Evolutionary conservation across 768 basidiomycete species (phyloP).

Genomic region (Lentinula raphanica): DNA sequence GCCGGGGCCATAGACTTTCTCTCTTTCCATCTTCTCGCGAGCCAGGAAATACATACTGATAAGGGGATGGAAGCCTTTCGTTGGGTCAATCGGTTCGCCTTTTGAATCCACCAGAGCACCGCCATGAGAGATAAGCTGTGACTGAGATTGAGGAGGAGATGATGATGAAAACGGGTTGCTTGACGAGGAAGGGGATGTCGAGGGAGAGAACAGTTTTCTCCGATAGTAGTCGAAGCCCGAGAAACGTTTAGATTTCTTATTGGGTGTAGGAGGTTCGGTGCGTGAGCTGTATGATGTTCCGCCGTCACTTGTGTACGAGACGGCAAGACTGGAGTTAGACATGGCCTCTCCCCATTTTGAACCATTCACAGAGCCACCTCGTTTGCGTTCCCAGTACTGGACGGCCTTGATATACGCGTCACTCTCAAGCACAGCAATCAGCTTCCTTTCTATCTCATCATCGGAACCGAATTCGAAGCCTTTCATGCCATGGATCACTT

Average conservation of each 20-base stretch:
- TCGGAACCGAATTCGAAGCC: conserved; percentile 95
- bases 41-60: conserved; percentile 96
- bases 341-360: conserved; percentile 51
- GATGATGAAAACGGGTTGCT: conserved; percentile 36
- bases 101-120: conserved; percentile 37
- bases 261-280: conserved; percentile 31
- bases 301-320: conserved; percentile 49
- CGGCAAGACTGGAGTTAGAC: conserved; percentile 65
- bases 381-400: conserved; percentile 63
- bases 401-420: conserved; percentile 74
- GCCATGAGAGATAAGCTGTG: conserved; percentile 41
- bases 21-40: conserved; percentile 91
- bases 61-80: conserved; percentile 88
- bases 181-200: conserved; percentile 38
- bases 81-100: conserved; percentile 70
- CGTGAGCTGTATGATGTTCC: conserved; percentile 21
- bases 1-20: conserved; percentile 88
- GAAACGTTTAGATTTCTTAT: conserved; percentile 77
- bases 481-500: conserved; percentile 85
- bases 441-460: conserved; percentile 75
- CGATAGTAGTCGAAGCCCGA: conserved; percentile 94
- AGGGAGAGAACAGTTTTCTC: conserved; percentile 73
- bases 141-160: conserved; percentile 58
- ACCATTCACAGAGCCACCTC: conserved; percentile 30
- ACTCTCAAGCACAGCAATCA: conserved; percentile 68